phyloP scores from a whole-genome alignment of 495 filamentous ascomycete genomes.

The Astrothelium subdiscretum region DNA sequence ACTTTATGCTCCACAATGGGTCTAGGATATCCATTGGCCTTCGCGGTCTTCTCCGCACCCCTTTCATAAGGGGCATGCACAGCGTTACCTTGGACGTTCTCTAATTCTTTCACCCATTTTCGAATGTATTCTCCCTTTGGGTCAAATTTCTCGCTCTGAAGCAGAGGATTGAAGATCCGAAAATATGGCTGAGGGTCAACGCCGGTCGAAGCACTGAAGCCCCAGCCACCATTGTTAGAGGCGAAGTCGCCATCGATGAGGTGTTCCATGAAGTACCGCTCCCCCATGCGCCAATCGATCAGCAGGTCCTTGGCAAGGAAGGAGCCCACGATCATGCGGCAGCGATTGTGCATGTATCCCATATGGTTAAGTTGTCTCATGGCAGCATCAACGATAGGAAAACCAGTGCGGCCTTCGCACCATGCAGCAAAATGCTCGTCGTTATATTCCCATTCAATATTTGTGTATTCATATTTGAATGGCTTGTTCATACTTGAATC shows the following conservation, averaged over 20 bases:
- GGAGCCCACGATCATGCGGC: slow-evolving; percentile 77
- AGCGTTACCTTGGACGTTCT: slow-evolving; percentile 46
- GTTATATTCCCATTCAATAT: slow-evolving; percentile 75
- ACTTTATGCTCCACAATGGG: slow-evolving; percentile 63
- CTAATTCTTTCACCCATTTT: slow-evolving; percentile 61
- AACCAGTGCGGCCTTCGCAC: slow-evolving; percentile 69
- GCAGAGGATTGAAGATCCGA: slow-evolving; percentile 75
- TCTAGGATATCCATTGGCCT: slow-evolving; percentile 60
- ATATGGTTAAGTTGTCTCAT: slow-evolving; percentile 69
- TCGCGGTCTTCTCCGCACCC: slow-evolving; percentile 44
- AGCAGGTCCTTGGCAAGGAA: slow-evolving; percentile 82
- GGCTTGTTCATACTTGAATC: slow-evolving; percentile 72
- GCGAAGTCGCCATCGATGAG: slow-evolving; percentile 90
- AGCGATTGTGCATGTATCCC: slow-evolving; percentile 85
- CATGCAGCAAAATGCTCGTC: slow-evolving; percentile 55
- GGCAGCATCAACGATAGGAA: slow-evolving; percentile 79
- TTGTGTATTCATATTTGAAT: slow-evolving; percentile 77
- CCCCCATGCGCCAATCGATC: slow-evolving; percentile 83
- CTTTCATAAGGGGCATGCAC: slow-evolving; percentile 72
- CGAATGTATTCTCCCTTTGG: slow-evolving; percentile 55
- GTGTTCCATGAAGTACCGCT: slow-evolving; percentile 79
- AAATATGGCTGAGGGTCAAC: slow-evolving; percentile 92
- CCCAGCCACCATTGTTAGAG: slow-evolving; percentile 88
- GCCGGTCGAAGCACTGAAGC: slow-evolving; percentile 66
- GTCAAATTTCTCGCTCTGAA: slow-evolving; percentile 82